These are phyloP conservation scores for Auricularia sp. DNA, from an alignment of 768 basidiomycete genomes.

Conservation along the genomic window DNA sequence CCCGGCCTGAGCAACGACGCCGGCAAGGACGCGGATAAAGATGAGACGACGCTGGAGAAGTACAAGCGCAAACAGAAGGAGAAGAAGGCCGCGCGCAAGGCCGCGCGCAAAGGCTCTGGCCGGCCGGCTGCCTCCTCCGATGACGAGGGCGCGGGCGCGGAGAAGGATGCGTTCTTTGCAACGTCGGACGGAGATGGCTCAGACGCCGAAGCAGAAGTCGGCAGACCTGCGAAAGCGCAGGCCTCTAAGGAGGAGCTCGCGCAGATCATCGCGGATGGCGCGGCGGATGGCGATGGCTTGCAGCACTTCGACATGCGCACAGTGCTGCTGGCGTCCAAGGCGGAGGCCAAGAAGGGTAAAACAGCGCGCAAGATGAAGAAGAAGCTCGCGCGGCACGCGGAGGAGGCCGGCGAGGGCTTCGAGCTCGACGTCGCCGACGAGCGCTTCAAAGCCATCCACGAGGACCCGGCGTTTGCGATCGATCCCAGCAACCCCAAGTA, in stretches of 20 bases:
- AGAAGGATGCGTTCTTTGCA: slow-evolving; percentile 73
- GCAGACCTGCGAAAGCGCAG: slow-evolving; percentile 10
- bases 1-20: slow-evolving; percentile 57
- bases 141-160: slow-evolving; percentile 13
- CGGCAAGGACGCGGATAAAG: slow-evolving; percentile 27
- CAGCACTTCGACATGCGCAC: slow-evolving; percentile 87
- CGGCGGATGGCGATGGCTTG: slow-evolving; percentile 38
- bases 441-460: slow-evolving; percentile 79
- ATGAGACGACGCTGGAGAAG: slow-evolving; percentile 82
- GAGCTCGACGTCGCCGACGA: slow-evolving; percentile 75
- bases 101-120: slow-evolving; percentile 36
- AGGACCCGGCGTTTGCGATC: slow-evolving; percentile 87
- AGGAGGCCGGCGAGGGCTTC: slow-evolving; percentile 69
- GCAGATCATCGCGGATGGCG: slow-evolving; percentile 48
- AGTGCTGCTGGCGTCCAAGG: slow-evolving; percentile 79
- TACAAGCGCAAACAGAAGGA: slow-evolving; percentile 88
- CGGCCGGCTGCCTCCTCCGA: slow-evolving; percentile 6
- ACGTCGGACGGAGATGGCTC: slow-evolving; percentile 30
- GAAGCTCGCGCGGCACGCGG: slow-evolving; percentile 27
- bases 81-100: slow-evolving; percentile 74
- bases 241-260: slow-evolving; percentile 58
- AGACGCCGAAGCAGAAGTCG: slow-evolving; percentile 18
- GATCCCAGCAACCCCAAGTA: slow-evolving; percentile 94
- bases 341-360: slow-evolving; percentile 29
- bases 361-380: slow-evolving; percentile 31